These are phyloP conservation scores for Lipomyces sp. DNA, from an alignment of 805 yeast genomes.

Conservation along the genomic window DNA sequence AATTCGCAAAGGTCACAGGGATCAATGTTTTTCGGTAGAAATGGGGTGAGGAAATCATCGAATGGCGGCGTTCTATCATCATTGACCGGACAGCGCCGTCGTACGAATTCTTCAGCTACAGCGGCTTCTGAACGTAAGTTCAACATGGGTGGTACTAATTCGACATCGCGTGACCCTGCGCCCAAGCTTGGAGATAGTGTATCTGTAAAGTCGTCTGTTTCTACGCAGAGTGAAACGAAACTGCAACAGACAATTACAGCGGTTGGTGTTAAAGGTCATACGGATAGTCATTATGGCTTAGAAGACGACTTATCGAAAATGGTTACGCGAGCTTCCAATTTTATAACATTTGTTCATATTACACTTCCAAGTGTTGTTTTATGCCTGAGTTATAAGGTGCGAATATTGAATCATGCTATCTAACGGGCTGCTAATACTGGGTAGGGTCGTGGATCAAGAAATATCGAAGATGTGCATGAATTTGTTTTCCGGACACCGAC, in stretches of 20 bases:
- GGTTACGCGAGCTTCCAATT: slow-evolving; percentile 75
- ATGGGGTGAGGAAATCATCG: background rate
- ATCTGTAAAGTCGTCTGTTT: slow-evolving; percentile 20
- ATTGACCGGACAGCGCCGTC: background rate
- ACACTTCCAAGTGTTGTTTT: slow-evolving; percentile 57
- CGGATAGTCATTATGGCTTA: background rate
- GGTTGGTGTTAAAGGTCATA: background rate
- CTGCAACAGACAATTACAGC: background rate
- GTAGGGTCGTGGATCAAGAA: slow-evolving; percentile 67
- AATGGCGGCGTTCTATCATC: background rate
- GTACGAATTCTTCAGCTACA: background rate
- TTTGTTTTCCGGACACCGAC: slow-evolving; percentile 70
- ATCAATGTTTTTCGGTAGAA: background rate
- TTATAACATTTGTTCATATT: slow-evolving; percentile 68
- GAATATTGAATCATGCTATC: slow-evolving; percentile 4
- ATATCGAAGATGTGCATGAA: slow-evolving; percentile 76
- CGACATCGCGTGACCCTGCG: slow-evolving; percentile 4
- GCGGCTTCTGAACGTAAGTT: background rate
- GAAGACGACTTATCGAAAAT: slow-evolving; percentile 55
- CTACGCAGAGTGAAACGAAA: slow-evolving; percentile 18
- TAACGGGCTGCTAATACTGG: background rate
- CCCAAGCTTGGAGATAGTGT: slow-evolving; percentile 21
- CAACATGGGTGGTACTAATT: background rate
- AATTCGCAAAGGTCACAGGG: background rate
- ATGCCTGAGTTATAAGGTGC: slow-evolving; percentile 66